Evolutionary conservation across 169 alveolate genomes (phyloP).

Genomic region (Plasmodium adleri): DNA sequence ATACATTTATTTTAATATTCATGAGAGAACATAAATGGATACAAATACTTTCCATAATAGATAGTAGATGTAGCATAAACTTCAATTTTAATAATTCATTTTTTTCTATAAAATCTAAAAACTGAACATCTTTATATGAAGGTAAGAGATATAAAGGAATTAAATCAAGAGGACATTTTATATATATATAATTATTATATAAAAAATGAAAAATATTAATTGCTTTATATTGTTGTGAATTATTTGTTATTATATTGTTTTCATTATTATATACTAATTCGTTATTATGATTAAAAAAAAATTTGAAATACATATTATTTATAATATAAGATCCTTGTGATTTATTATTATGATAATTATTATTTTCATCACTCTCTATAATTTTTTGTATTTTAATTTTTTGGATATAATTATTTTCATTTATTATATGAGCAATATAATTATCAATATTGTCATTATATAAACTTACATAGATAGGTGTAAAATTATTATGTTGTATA

Average conservation of each 20-base stretch:
- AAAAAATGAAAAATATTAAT: conserved; percentile 2
- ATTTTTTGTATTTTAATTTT: conserved; percentile 32
- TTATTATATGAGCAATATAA: conserved; percentile 25
- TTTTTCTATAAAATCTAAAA: conserved; percentile 29
- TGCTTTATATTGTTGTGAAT: conserved; percentile 5
- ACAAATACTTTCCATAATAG: conserved; percentile 45
- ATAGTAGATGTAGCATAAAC: conserved; percentile 42
- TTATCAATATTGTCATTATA: conserved; percentile 59
- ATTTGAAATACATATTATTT: conserved; percentile 12
- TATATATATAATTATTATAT: conserved; percentile 17
- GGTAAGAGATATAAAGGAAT: conserved; percentile 39
- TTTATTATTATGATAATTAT: too few species aligned
- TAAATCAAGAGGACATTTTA: conserved; percentile 22
- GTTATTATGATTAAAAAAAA: conserved; percentile 16
- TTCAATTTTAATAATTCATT: conserved; percentile 43
- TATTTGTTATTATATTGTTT: not conserved
- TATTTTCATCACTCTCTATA: not conserved
- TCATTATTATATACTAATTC: conserved; percentile 21
- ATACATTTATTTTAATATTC: not conserved
- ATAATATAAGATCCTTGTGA: conserved; percentile 25
- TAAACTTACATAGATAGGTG: conserved; percentile 44
- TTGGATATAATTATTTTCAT: conserved; percentile 13
- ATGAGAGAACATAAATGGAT: conserved; percentile 31
- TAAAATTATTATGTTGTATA: not conserved
- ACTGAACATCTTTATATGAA: conserved; percentile 10